Base-by-base conservation (phyloP, 257 asterid genomes). In the Solanum neorickii region DNA sequence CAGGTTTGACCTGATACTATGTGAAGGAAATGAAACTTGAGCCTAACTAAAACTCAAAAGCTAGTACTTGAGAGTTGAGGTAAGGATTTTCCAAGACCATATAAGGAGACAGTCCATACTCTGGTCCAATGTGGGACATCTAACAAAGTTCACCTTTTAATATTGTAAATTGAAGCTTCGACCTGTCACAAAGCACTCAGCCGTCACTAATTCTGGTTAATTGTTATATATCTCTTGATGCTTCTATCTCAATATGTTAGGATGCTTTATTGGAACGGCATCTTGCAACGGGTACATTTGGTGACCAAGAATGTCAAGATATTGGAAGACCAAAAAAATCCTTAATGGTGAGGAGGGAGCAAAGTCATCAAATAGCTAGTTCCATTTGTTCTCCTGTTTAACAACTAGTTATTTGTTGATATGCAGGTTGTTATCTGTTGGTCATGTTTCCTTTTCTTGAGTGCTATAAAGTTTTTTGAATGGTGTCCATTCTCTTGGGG, bases 261-360 rank as follows among this genome's bases (percentile, higher is more conserved):
- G 98, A 96, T 74, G 95, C 94, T 25, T 89, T 96, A 86, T 83
- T 96, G 92, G 98, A 96, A 87, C 89, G 87, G 44, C 98, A 94
- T 91, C 94, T 91, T 87, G 93, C 88, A n/a, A 92, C 86, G 65
- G 91, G 93, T 87, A 89, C 95, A 42, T 96, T 96, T 76, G 93
- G 97, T 42, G 90, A 90, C 74, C 91, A 87, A 14, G 87, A 90
- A 85, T 87, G 87, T 41, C 92, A 87, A 25, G 93, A 89, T 44
- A 91, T 91, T 80, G 94, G 97, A 82, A 89, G 96, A 73, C 94
- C 98, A 4, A 90, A 92, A 65, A 94, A 88, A 88, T 96, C 98
- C 62, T 88, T 96, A 86, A 60, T 96, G 95, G 98, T 95, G 83
- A 86, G 87, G 29, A 37, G 31, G 47, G 29, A 65, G 66, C 42